Percentiles rank a stretch among this genome's conserved stretches.
Evolutionary conservation across 164 flowering plant species (phyloP).

Genomic region (Piper longum): DNA sequence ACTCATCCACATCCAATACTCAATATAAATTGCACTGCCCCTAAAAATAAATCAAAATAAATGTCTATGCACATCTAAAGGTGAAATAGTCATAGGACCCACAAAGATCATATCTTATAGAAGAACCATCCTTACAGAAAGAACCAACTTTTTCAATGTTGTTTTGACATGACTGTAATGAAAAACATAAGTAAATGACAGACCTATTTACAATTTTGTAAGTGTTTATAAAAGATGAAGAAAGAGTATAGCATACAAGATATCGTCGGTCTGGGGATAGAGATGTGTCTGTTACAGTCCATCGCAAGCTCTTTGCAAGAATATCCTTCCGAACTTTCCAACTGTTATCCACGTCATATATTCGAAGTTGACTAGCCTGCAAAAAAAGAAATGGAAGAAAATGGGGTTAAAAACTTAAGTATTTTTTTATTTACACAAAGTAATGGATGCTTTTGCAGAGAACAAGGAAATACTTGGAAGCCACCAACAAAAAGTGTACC

Average conservation of each 20-base stretch:
- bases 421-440: background rate
- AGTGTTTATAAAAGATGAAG: background rate
- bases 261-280: slow-evolving; percentile 76
- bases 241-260: slow-evolving; percentile 40
- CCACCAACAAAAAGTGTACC: slow-evolving; percentile 67
- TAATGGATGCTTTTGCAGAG: background rate
- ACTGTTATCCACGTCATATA: slow-evolving; percentile 68
- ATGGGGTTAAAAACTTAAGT: too few species aligned
- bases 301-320: slow-evolving; percentile 61
- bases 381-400: background rate
- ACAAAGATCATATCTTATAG: too few species aligned
- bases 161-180: too few species aligned
- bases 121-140: too few species aligned
- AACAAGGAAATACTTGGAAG: slow-evolving; percentile 33
- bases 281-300: slow-evolving; percentile 89
- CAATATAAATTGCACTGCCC: too few species aligned
- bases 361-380: slow-evolving; percentile 68
- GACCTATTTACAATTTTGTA: background rate
- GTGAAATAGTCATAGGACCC: too few species aligned
- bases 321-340: slow-evolving; percentile 86
- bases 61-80: too few species aligned
- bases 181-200: too few species aligned
- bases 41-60: too few species aligned
- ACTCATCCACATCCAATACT: background rate
- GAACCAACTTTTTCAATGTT: too few species aligned